Conservation (phyloP, 805 yeast species). For the Ascoidea rubescens region DNA sequence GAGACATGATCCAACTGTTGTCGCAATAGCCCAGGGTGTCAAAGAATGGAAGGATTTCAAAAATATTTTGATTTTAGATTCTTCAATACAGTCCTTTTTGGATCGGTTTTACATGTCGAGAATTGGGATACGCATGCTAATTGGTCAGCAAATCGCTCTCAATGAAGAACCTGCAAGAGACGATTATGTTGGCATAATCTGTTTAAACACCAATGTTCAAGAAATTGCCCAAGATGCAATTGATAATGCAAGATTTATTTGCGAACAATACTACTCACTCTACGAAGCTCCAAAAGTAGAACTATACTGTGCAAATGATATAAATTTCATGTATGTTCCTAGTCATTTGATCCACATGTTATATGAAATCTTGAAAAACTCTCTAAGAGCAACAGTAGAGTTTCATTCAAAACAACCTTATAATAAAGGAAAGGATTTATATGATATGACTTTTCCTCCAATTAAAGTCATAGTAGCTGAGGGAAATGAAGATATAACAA, state of each 20-base stretch:
- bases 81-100: constrained; percentile 64
- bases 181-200: constrained; percentile 80
- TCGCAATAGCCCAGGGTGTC: constrained; percentile 86
- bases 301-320: constrained; percentile 60
- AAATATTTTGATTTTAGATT: constrained; percentile 36
- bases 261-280: constrained; percentile 82
- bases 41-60: constrained; percentile 66
- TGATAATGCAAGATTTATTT: constrained; percentile 79
- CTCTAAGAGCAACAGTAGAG: constrained; percentile 81
- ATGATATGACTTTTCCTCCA: constrained; percentile 66
- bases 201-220: constrained; percentile 70
- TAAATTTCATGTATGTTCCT: constrained; percentile 82
- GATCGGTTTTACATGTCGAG: constrained; percentile 84
- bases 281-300: constrained; percentile 78
- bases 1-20: constrained; percentile 86
- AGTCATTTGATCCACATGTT: constrained; percentile 87
- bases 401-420: constrained; percentile 43
- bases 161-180: constrained; percentile 49
- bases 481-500: constrained; percentile 83
- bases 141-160: constrained; percentile 87
- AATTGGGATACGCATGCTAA: constrained; percentile 84
- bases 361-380: constrained; percentile 78
- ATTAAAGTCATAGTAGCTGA: constrained; percentile 78
- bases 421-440: constrained; percentile 22
- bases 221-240: constrained; percentile 81